Evolutionary conservation across 305 asterid genomes (phyloP), one percentile per base, ranked within the genome.

Genomic region (Fraxinus albicans): DNA sequence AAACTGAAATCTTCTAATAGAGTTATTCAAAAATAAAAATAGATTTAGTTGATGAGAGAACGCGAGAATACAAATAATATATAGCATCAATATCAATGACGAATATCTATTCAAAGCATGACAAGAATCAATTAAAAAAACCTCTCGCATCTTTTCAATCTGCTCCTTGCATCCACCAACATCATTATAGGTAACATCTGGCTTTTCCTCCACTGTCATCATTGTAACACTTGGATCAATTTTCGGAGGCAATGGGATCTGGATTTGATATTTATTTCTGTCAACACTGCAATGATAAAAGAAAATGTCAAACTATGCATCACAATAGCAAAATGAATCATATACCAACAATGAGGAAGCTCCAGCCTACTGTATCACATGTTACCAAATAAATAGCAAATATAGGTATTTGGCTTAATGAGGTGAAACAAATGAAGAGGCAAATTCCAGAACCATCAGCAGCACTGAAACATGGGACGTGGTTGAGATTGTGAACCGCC

Each of bases 121-220:
- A 33, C 40, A 86, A 60, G 31, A 72, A 80, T 74, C 21, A 80
- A 1, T 42, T 65, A 19, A 77, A 82, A 84, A 82, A 70, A 95
- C 99, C 98, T 96, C 99, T 85, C 99, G 83, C 98, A 96, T 96
- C 89, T 94, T 96, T 83, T 96, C 99, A 86, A 96, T 96, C 87
- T 96, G 99, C 86, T 96, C 99, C 91, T 94, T 96, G 19, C 99
- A 94, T 60, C 99, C 99, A 82, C 99, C 99, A 83, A 96, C 99
- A 87, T 96, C 99, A 86, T 92, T 92, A 81, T 94, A 96, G 55
- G 99, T 94, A 53, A 96, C 99, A 90, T 96, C 98, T 8, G 99
- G 99, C 83, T 96, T 96, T 88, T 96, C 98, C 86, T 96, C 99
- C 58, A 96, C 99, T 17, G 99, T 96, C 99, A 96, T 96, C 99